phyloP scores from a whole-genome alignment of 129 eudicot genomes.

The Flaveria sonorensis region DNA sequence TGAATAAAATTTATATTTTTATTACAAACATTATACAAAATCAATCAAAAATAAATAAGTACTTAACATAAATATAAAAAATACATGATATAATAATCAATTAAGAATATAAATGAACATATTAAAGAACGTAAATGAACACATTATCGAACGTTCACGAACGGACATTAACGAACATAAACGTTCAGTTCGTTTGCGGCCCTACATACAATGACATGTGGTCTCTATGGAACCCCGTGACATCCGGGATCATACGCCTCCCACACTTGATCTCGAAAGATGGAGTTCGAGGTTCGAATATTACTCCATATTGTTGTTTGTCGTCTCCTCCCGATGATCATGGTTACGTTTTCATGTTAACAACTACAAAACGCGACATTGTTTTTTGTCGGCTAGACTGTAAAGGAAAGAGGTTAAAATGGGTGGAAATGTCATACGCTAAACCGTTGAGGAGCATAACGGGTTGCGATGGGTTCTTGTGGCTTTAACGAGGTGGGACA shows the following conservation, averaged over 20 bases:
- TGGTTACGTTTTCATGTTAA: constrained; percentile 12
- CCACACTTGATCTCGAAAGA: not conserved
- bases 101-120: too few relatives aligned
- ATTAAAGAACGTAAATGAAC: too few relatives aligned
- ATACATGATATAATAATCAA: too few relatives aligned
- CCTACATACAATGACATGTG: too few relatives aligned
- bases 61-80: too few relatives aligned
- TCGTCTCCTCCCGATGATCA: constrained; percentile 15
- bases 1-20: too few relatives aligned
- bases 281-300: not conserved
- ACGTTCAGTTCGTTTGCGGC: too few relatives aligned
- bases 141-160: too few relatives aligned
- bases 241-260: not conserved
- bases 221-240: constrained; percentile 3
- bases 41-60: too few relatives aligned
- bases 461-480: not conserved
- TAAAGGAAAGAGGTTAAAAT: constrained; percentile 21
- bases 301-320: not conserved
- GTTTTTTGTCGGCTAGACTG: constrained; percentile 16
- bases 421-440: constrained; percentile 26
- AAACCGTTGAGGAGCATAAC: not conserved
- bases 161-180: too few relatives aligned
- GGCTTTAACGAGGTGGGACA: not conserved
- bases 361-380: not conserved
- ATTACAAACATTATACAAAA: too few relatives aligned